Conservation (phyloP, 805 yeast species). For the Barnettozyma populi region DNA sequence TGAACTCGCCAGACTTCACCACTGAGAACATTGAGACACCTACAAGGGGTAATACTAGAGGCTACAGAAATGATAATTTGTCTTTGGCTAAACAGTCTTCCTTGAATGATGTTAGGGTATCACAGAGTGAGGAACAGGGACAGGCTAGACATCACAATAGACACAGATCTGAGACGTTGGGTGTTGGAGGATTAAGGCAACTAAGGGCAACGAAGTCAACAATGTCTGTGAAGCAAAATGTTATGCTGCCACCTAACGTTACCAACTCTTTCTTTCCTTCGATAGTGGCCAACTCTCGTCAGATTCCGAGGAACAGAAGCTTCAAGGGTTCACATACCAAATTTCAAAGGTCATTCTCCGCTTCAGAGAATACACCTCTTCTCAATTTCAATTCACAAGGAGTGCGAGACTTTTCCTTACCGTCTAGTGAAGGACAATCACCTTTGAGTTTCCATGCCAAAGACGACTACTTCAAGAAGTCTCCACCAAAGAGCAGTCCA, state of each 20-base stretch:
- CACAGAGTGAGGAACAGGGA: not conserved
- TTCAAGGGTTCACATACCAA: constrained; percentile 4
- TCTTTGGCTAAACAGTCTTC: constrained; percentile 4
- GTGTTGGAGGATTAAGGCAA: constrained; percentile 13
- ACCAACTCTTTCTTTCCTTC: not conserved
- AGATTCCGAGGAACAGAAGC: constrained; percentile 4
- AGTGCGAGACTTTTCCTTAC: constrained; percentile 8
- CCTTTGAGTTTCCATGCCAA: constrained; percentile 12
- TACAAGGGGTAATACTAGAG: not conserved
- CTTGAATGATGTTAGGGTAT: constrained; percentile 3
- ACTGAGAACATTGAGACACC: not conserved
- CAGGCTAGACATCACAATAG: constrained; percentile 15
- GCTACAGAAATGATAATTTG: not conserved
- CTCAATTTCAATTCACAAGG: not conserved
- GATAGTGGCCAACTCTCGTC: not conserved
- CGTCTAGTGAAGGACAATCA: constrained; percentile 17
- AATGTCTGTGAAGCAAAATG: constrained; percentile 5
- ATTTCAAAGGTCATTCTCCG: constrained; percentile 21
- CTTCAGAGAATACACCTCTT: constrained; percentile 13
- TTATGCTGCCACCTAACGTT: not conserved
- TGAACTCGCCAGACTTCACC: constrained; percentile 19
- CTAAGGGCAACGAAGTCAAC: constrained; percentile 19
- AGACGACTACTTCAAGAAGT: constrained; percentile 12
- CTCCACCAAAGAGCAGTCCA: constrained; percentile 6
- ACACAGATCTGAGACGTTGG: constrained; percentile 23